phyloP scores from a whole-genome alignment of 2,329 filamentous ascomycete species.

The Cordyceps cicadae region DNA sequence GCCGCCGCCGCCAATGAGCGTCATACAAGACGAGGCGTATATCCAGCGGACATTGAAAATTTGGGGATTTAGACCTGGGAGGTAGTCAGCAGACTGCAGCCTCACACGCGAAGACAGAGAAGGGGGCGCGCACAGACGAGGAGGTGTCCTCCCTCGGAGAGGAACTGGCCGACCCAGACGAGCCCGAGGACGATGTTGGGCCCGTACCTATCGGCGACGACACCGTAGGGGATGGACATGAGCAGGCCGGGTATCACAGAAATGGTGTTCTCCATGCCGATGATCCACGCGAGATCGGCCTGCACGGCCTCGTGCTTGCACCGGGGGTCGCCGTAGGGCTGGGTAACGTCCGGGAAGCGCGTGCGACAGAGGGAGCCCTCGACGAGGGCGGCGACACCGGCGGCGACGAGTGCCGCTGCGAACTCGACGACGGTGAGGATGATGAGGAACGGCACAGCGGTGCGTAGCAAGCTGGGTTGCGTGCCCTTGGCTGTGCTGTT shows the following conservation, averaged over 20 bases:
- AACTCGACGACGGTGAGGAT: conserved; percentile 2
- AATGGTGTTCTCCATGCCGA: conserved; percentile 6
- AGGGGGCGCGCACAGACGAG: background rate
- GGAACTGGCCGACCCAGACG: conserved; percentile 2
- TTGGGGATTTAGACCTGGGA: background rate
- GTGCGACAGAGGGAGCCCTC: conserved; percentile 5
- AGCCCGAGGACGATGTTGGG: background rate
- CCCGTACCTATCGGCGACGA: conserved; percentile 6
- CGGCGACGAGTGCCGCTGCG: background rate
- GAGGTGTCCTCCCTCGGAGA: conserved; percentile 1
- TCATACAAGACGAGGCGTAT: conserved; percentile 6
- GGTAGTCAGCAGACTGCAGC: background rate
- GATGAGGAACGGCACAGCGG: background rate
- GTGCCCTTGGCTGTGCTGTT: too few relatives aligned
- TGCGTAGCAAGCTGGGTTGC: background rate
- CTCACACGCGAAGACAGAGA: too few relatives aligned
- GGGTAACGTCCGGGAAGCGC: background rate
- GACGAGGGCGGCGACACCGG: conserved; percentile 4
- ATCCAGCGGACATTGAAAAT: conserved; percentile 9
- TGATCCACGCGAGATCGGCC: conserved; percentile 7
- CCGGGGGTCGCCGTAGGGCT: conserved; percentile 5
- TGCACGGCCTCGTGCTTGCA: conserved; percentile 10
- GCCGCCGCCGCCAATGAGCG: conserved; percentile 9
- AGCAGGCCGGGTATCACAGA: conserved; percentile 5
- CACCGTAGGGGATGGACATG: conserved; percentile 6